Conservation (phyloP, 345 rosid genomes). For the Hevea brasiliensis region DNA sequence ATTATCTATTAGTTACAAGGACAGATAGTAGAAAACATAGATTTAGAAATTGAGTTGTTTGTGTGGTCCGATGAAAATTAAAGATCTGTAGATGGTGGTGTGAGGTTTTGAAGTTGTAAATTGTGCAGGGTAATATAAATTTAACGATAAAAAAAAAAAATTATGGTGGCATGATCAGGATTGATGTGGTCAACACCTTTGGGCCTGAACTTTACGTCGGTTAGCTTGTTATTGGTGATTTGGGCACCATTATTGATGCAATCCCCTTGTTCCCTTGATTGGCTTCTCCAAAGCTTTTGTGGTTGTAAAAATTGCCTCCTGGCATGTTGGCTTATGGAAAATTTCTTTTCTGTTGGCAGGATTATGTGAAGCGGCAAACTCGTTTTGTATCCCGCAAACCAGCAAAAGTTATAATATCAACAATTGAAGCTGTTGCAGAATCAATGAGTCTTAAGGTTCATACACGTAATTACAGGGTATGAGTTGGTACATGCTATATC, state of each 20-base stretch:
- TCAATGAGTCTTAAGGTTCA: slow-evolving; percentile 64
- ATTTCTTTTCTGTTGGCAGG: slow-evolving; percentile 38
- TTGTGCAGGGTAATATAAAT: background rate
- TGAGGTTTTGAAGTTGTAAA: background rate
- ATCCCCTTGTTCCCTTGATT: slow-evolving; percentile 3
- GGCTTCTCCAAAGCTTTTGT: background rate
- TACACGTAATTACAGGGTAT: slow-evolving; percentile 76
- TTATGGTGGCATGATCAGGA: background rate
- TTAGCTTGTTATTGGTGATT: background rate
- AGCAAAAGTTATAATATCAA: slow-evolving; percentile 63
- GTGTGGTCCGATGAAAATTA: background rate
- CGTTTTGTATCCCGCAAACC: slow-evolving; percentile 78
- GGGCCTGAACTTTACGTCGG: background rate
- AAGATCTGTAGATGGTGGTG: background rate
- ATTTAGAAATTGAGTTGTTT: background rate
- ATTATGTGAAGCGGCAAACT: slow-evolving; percentile 74
- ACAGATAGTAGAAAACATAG: background rate
- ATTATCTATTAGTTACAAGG: background rate
- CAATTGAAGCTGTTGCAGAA: slow-evolving; percentile 67
- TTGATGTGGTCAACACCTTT: background rate
- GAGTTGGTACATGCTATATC: background rate
- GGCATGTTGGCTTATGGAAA: background rate
- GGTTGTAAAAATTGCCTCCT: background rate
- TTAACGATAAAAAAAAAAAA: background rate
- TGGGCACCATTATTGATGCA: background rate